phyloP scores from a whole-genome alignment of 345 rosid genomes.

The Garcia nutans region DNA sequence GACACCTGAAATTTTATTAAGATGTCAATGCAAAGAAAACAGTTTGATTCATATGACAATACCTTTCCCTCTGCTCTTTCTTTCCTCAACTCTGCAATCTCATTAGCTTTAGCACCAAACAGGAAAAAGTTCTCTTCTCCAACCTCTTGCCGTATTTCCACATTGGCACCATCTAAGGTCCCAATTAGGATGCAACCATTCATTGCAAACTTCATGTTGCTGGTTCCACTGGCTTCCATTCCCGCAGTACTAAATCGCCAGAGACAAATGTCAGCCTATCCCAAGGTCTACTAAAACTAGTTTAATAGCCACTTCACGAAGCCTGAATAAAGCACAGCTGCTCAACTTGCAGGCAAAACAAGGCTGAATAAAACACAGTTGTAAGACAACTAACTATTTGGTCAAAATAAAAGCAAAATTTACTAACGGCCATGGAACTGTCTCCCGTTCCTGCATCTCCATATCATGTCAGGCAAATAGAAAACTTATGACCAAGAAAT shows the following conservation, averaged over 20 bases:
- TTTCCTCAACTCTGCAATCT: conserved; percentile 63
- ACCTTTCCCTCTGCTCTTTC: conserved; percentile 79
- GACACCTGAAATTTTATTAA: not conserved
- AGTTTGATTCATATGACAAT: conserved; percentile 13
- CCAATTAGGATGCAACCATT: conserved; percentile 79
- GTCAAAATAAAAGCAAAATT: not conserved
- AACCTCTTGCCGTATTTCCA: conserved; percentile 77
- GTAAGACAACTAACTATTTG: not conserved
- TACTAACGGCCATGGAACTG: not conserved
- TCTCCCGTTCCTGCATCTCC: not conserved
- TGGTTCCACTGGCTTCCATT: conserved; percentile 97
- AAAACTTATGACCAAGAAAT: conserved; percentile 6
- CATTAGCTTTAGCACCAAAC: conserved; percentile 73
- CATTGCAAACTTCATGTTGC: conserved; percentile 93
- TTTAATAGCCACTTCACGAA: no score
- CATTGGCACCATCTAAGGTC: conserved; percentile 85
- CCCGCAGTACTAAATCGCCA: conserved; percentile 66
- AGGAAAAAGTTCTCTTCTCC: conserved; percentile 85
- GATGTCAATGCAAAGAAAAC: not conserved
- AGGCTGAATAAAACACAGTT: not conserved
- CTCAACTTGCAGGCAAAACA: not conserved
- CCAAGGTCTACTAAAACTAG: no score
- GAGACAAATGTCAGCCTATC: no score
- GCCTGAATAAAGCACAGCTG: no score
- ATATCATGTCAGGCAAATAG: not conserved